A percentile compares a stretch with the other conserved stretches of the same genome.
Evolutionary conservation across 1,139 yeast genomes (phyloP).

Genomic region (Martiniozyma asiatica): DNA sequence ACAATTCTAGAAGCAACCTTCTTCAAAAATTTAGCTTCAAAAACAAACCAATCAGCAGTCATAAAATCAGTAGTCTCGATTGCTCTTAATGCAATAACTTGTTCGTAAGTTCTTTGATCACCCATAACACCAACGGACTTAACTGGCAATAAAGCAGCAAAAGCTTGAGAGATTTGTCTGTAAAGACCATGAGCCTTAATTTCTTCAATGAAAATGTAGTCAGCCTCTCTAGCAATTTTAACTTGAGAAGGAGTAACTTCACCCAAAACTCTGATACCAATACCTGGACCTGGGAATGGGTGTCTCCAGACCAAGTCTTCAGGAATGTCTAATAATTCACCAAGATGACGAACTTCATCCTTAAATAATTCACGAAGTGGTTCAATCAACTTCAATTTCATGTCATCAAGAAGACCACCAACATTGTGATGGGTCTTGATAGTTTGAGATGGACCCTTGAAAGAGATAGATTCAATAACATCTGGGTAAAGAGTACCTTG

Average conservation of each 20-base stretch:
- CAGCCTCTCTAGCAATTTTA: constrained; percentile 95
- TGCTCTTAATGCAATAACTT: constrained; percentile 97
- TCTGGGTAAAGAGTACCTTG: constrained; percentile 99
- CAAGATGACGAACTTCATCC: constrained; percentile 95
- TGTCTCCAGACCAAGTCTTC: constrained; percentile 99
- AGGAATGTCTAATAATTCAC: constrained; percentile 89
- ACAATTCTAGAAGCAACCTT: constrained; percentile 91
- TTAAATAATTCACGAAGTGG: constrained; percentile 97
- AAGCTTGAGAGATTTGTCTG: constrained; percentile 90
- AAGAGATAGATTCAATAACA: constrained; percentile 94
- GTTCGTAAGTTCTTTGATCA: constrained; percentile 98
- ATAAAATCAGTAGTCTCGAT: constrained; percentile 95
- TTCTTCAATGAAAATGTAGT: constrained; percentile 89
- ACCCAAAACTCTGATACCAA: constrained; percentile 94
- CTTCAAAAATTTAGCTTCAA: constrained; percentile 87
- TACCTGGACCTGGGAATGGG: constrained; percentile 99
- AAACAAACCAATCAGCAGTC: constrained; percentile 99
- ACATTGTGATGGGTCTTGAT: constrained; percentile 99
- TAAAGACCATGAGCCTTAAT: constrained; percentile 87
- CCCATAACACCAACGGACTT: constrained; percentile 99
- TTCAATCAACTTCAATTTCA: constrained; percentile 96
- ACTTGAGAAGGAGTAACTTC: constrained; percentile 91
- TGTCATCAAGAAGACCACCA: constrained; percentile 93
- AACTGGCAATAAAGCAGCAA: constrained; percentile 93
- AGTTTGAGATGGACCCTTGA: constrained; percentile 99